Evolutionary conservation across 352 stramenopile genomes (phyloP).

Genomic region (Phytopythium montanum): DNA sequence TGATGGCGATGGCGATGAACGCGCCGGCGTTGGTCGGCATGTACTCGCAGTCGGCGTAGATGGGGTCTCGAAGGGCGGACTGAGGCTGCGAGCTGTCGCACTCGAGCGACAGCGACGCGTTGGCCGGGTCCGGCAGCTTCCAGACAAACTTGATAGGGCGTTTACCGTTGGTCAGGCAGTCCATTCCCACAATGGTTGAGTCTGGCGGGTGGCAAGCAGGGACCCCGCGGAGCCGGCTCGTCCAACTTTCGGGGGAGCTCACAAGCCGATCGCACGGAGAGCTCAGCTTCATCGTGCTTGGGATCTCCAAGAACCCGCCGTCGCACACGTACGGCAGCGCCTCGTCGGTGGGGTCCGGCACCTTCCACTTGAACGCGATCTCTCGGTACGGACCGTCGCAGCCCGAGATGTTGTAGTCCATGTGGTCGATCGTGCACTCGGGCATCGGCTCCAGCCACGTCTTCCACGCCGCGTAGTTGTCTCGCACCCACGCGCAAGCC

Average conservation of each 20-base stretch:
- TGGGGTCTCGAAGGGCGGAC: slow-evolving; percentile 4
- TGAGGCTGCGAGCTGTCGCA: slow-evolving; percentile 13
- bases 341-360: slow-evolving; percentile 26
- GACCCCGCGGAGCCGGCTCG: slow-evolving; percentile 19
- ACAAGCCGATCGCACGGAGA: slow-evolving; percentile 36
- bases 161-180: slow-evolving; percentile 19
- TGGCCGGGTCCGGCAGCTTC: slow-evolving; percentile 20
- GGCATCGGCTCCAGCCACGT: slow-evolving; percentile 36
- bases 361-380: slow-evolving; percentile 37
- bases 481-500: slow-evolving; percentile 43
- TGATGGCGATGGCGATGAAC: slow-evolving; percentile 5
- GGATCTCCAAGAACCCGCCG: slow-evolving; percentile 22
- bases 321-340: slow-evolving; percentile 38
- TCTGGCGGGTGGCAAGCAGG: slow-evolving; percentile 30
- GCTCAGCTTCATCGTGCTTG: slow-evolving; percentile 24
- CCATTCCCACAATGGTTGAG: slow-evolving; percentile 28
- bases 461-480: slow-evolving; percentile 45
- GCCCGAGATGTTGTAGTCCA: slow-evolving; percentile 20
- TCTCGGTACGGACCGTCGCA: slow-evolving; percentile 18
- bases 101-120: slow-evolving; percentile 19
- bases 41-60: slow-evolving; percentile 15
- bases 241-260: slow-evolving; percentile 20
- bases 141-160: slow-evolving; percentile 33
- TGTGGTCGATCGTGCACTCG: slow-evolving; percentile 27
- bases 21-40: background rate